These are phyloP conservation scores for Nosema bombycis DNA, from an alignment of 371 early-diverging fungal species.

Conservation along the genomic window DNA sequence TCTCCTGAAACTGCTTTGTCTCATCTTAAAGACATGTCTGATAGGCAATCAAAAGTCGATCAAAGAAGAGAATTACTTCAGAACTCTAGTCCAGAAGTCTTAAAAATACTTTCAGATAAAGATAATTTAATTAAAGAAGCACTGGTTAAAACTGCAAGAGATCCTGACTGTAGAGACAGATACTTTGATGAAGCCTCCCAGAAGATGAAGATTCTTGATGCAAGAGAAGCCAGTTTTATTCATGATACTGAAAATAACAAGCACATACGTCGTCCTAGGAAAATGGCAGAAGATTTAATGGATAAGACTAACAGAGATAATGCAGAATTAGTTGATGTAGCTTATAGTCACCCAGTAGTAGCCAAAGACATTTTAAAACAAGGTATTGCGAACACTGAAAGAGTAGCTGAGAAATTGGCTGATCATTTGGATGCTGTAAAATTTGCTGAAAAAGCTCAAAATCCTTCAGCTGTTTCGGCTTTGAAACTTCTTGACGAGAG, in stretches of 20 bases:
- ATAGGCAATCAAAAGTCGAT: slow-evolving; percentile 21
- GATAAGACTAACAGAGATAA: neutral
- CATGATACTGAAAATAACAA: neutral
- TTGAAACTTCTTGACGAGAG: slow-evolving; percentile 6
- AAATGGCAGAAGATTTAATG: slow-evolving; percentile 9
- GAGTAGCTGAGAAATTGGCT: neutral
- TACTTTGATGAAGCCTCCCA: neutral
- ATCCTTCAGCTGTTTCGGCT: slow-evolving; percentile 6
- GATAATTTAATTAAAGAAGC: slow-evolving; percentile 16
- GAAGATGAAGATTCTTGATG: neutral
- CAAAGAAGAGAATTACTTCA: slow-evolving; percentile 22
- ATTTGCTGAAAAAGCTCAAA: neutral
- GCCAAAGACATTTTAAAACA: slow-evolving; percentile 11
- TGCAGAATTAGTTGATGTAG: neutral
- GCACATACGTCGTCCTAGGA: neutral
- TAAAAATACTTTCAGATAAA: slow-evolving; percentile 26
- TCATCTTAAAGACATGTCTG: slow-evolving; percentile 6
- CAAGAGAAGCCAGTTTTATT: neutral
- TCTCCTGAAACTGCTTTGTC: slow-evolving; percentile 8
- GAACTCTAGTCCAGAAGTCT: slow-evolving; percentile 20
- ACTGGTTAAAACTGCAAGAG: neutral
- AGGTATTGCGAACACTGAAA: slow-evolving; percentile 1
- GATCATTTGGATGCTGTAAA: neutral
- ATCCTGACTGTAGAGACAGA: slow-evolving; percentile 10
- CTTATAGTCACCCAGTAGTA: neutral